Evolutionary conservation across 106 monocot genomes (phyloP).

Genomic region (Dendrobium chrysotoxum): DNA sequence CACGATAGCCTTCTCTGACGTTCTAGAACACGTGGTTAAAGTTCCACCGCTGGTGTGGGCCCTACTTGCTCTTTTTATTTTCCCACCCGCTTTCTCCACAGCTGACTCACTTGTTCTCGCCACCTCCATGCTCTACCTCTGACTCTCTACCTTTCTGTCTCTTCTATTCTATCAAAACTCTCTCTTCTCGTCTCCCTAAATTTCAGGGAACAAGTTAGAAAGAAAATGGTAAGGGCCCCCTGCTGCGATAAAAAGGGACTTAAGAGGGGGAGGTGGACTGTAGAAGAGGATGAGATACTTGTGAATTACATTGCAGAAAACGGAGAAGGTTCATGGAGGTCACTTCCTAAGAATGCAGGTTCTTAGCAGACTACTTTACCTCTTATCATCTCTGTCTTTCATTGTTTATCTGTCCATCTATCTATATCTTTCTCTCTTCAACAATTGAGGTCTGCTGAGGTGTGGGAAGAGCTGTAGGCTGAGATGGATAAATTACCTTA

Average conservation of each 20-base stretch:
- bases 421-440: neutral
- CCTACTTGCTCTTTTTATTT: too few species aligned
- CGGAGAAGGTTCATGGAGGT: slow-evolving; percentile 59
- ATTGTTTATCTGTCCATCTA: neutral
- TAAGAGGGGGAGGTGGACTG: slow-evolving; percentile 54
- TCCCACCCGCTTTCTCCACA: neutral
- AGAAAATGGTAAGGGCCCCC: slow-evolving; percentile 49
- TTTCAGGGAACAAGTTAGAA: neutral
- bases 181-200: slow-evolving; percentile 6
- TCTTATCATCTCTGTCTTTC: neutral
- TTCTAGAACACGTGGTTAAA: neutral
- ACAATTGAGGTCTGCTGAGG: slow-evolving; percentile 13
- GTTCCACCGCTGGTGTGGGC: neutral
- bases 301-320: slow-evolving; percentile 26
- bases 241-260: slow-evolving; percentile 56
- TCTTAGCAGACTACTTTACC: too few species aligned
- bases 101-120: neutral
- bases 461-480: slow-evolving; percentile 45
- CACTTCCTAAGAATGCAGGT: slow-evolving; percentile 63
- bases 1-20: neutral
- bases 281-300: slow-evolving; percentile 45
- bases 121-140: too few species aligned
- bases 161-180: neutral
- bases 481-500: slow-evolving; percentile 35
- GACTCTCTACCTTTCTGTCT: neutral